Evolutionary conservation across 164 flowering plant genomes (phyloP).

Genomic region (Stephania yunnanensis): DNA sequence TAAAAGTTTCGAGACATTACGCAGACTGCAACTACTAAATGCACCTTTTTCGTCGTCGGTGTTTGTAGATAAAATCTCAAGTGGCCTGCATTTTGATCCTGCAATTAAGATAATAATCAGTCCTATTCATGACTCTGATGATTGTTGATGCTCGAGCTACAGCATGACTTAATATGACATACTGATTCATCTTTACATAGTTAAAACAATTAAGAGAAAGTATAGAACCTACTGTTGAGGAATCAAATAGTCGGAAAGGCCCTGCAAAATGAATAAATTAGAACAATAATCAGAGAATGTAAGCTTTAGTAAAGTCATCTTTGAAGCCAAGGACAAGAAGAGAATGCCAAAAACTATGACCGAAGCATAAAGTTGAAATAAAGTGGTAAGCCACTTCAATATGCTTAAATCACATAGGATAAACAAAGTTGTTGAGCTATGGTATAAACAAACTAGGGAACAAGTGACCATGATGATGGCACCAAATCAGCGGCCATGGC

Average conservation of each 20-base stretch:
- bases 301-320: conserved; percentile 11
- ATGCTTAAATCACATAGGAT: not conserved
- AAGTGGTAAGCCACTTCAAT: not conserved
- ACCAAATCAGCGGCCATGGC: no score
- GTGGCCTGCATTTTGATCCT: not conserved
- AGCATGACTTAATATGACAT: not conserved
- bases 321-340: conserved; percentile 3
- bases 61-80: conserved; percentile 11
- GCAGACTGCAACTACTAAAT: conserved; percentile 4
- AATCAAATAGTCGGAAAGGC: conserved; percentile 3
- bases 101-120: conserved; percentile 1
- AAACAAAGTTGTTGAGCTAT: not conserved
- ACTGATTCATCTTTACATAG: not conserved
- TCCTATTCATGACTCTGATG: not conserved
- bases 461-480: not conserved
- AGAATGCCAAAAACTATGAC: not conserved
- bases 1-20: conserved; percentile 13
- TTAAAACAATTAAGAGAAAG: not conserved
- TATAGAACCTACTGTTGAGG: not conserved
- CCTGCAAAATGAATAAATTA: not conserved
- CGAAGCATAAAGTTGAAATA: not conserved
- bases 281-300: conserved; percentile 8
- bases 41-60: conserved; percentile 1
- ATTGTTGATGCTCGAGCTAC: not conserved
- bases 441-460: conserved; percentile 1